Percentiles rank a stretch among this genome's conserved stretches.
phyloP scores from a whole-genome alignment of 345 rosid species.

The Triadica sebifera region DNA sequence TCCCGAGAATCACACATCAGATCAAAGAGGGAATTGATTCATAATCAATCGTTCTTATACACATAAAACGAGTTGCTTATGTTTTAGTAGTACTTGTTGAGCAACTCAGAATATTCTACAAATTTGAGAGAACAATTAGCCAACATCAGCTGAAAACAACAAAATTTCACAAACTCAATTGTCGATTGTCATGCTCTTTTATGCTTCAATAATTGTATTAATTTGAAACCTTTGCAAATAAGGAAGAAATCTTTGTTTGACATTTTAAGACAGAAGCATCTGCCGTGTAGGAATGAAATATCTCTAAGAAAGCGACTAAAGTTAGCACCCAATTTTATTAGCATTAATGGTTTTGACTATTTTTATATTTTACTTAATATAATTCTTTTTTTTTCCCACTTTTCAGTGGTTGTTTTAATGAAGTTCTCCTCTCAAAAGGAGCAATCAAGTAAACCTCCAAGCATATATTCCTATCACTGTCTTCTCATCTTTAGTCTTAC shows the following conservation, averaged over 20 bases:
- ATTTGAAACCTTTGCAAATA: background rate
- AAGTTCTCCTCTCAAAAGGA: background rate
- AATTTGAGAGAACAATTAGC: constrained; percentile 53
- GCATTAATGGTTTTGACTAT: background rate
- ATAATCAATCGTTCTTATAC: too few species aligned
- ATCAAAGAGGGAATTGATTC: background rate
- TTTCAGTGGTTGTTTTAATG: background rate
- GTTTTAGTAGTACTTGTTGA: constrained; percentile 67
- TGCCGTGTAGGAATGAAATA: background rate
- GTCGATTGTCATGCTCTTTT: background rate
- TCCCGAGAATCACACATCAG: background rate
- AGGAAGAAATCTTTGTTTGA: background rate
- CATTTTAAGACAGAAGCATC: background rate
- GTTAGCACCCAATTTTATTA: background rate
- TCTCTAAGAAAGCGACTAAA: background rate
- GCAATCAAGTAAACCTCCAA: background rate
- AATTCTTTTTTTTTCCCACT: background rate
- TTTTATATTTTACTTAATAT: background rate
- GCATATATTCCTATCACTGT: background rate
- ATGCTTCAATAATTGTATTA: background rate
- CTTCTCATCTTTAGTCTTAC: background rate
- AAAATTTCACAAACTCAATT: background rate
- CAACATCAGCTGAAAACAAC: constrained; percentile 48
- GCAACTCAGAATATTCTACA: constrained; percentile 60
- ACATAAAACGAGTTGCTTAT: background rate